A percentile compares a stretch with the other conserved stretches of the same genome.
Conservation (phyloP, 129 eudicot species). For the sunflower (Helianthus annuus) region HanXRQr2.0-SUNRISE NC_035448.2:17015505-17016004, state of each 20-base stretch:
- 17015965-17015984: conserved; percentile 97
- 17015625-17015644: too few relatives aligned
- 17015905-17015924: background rate
- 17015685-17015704: too few relatives aligned
- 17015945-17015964: conserved; percentile 90
- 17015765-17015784: conserved; percentile 2
- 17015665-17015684: too few relatives aligned
- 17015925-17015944: conserved; percentile 13
- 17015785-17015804: conserved; percentile 17
- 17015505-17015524: too few relatives aligned
- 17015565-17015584: too few relatives aligned
- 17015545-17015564: too few relatives aligned
- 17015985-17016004: conserved; percentile 78
- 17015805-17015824: conserved; percentile 70
- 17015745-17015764: background rate
- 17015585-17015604: too few relatives aligned
- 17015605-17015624: too few relatives aligned
- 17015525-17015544: too few relatives aligned
- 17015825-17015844: conserved; percentile 79
- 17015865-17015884: conserved; percentile 50
- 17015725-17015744: background rate
- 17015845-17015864: conserved; percentile 83
- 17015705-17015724: too few relatives aligned
- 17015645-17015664: too few relatives aligned
- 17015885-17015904: background rate